These are phyloP conservation scores for Stephania japonica DNA, from an alignment of 164 flowering plant genomes.

Conservation along the genomic window DNA sequence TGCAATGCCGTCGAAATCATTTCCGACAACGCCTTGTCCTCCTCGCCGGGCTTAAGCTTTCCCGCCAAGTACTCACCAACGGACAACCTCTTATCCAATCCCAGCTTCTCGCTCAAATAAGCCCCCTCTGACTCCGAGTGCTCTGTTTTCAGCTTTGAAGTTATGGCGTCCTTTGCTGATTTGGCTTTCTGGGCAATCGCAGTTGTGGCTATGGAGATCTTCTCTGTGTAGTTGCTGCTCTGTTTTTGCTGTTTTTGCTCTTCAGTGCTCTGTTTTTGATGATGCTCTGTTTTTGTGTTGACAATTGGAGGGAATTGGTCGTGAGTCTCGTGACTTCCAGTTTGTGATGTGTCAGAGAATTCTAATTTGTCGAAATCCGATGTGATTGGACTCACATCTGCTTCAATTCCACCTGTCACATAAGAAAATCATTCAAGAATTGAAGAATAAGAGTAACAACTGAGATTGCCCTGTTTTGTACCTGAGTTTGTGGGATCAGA, in stretches of 20 bases:
- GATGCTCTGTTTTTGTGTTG: slow-evolving; percentile 7
- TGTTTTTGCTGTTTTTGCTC: slow-evolving; percentile 1
- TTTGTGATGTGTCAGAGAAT: slow-evolving; percentile 22
- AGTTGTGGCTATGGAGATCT: slow-evolving; percentile 27
- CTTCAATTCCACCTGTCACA: slow-evolving; percentile 37
- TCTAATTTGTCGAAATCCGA: slow-evolving; percentile 33
- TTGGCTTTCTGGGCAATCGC: slow-evolving; percentile 22
- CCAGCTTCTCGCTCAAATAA: slow-evolving; percentile 27
- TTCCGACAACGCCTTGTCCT: slow-evolving; percentile 62
- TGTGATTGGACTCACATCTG: slow-evolving; percentile 26
- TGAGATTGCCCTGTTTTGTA: slow-evolving; percentile 5
- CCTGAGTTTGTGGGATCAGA: slow-evolving; percentile 31
- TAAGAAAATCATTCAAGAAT: not conserved
- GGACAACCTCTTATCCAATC: slow-evolving; percentile 41
- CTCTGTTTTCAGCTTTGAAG: slow-evolving; percentile 36
- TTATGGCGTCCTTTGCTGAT: slow-evolving; percentile 23
- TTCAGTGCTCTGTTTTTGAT: not conserved
- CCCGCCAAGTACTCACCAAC: slow-evolving; percentile 39
- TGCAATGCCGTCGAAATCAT: slow-evolving; percentile 38
- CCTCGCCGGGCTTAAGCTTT: slow-evolving; percentile 63
- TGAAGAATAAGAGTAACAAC: not conserved
- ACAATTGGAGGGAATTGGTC: slow-evolving; percentile 53
- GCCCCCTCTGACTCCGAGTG: not conserved
- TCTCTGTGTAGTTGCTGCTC: slow-evolving; percentile 20
- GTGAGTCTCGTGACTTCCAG: slow-evolving; percentile 54